These are phyloP conservation scores for Phaeophleospora eucalypticola DNA, from an alignment of 2,329 filamentous ascomycete genomes.

Conservation along the genomic window DNA sequence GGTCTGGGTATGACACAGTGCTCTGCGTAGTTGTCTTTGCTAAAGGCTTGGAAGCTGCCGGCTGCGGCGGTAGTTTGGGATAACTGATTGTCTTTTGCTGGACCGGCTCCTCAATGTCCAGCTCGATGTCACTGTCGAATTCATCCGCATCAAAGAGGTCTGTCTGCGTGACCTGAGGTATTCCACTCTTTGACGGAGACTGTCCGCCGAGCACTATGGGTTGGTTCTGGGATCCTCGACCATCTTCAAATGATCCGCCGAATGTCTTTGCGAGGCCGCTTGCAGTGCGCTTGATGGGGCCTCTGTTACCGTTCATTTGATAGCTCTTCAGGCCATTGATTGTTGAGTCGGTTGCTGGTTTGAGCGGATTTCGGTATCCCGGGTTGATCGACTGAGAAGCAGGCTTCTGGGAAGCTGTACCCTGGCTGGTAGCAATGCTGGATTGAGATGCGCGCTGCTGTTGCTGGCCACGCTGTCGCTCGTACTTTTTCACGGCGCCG, in stretches of 20 bases:
- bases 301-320: constrained; percentile 14
- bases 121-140: constrained; percentile 76
- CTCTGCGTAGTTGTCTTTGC: constrained; percentile 18
- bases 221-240: constrained; percentile 25
- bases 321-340: constrained; percentile 23
- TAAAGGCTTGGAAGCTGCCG: background rate
- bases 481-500: constrained; percentile 38
- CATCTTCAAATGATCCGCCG: constrained; percentile 38
- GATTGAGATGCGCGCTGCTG: constrained; percentile 39
- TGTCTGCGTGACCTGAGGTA: constrained; percentile 21
- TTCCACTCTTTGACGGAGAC: constrained; percentile 17
- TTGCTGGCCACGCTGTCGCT: constrained; percentile 31
- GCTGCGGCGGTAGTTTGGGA: constrained; percentile 36
- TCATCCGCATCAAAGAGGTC: constrained; percentile 68
- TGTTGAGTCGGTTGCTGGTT: constrained; percentile 26
- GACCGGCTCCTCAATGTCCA: constrained; percentile 63
- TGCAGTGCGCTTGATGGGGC: constrained; percentile 43
- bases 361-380: constrained; percentile 33
- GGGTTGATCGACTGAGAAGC: constrained; percentile 25
- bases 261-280: constrained; percentile 46
- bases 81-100: constrained; percentile 43
- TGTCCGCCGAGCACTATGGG: constrained; percentile 40
- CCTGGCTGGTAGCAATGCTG: constrained; percentile 55
- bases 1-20: constrained; percentile 28
- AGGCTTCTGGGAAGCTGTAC: constrained; percentile 42